A percentile compares a stretch with the other conserved stretches of the same genome.
Evolutionary conservation across 2,329 filamentous ascomycete species (phyloP).

Genomic region (Colletotrichum theobromicola): DNA sequence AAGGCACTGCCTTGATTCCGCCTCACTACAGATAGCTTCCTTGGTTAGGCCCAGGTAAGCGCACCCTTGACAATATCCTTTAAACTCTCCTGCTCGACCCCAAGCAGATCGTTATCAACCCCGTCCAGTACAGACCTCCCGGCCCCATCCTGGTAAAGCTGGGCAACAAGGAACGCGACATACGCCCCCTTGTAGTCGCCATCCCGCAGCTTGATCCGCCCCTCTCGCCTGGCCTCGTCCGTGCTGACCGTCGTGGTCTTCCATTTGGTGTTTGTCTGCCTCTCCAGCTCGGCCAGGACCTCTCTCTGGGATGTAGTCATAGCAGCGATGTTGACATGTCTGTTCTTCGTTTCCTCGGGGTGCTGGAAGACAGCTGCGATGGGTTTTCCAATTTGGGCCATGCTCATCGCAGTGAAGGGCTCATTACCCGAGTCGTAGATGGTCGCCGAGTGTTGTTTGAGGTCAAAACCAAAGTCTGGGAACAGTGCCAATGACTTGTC

Average conservation of each 20-base stretch:
- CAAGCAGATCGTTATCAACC: neutral
- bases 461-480: neutral
- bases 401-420: neutral
- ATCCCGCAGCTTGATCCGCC: neutral
- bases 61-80: neutral
- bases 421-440: neutral
- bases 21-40: neutral
- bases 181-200: neutral
- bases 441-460: fast-evolving
- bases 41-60: neutral
- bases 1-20: neutral
- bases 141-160: neutral
- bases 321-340: neutral
- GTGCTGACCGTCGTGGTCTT: neutral
- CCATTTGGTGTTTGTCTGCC: neutral
- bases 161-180: neutral
- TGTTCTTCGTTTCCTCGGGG: neutral
- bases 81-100: neutral
- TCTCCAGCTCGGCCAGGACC: neutral
- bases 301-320: neutral
- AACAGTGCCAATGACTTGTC: neutral
- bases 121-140: neutral
- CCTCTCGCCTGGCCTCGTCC: neutral
- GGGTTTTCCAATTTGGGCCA: neutral
- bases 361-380: neutral